Conservation (phyloP, 129 eudicot genomes). For the Erigeron canadensis region DNA sequence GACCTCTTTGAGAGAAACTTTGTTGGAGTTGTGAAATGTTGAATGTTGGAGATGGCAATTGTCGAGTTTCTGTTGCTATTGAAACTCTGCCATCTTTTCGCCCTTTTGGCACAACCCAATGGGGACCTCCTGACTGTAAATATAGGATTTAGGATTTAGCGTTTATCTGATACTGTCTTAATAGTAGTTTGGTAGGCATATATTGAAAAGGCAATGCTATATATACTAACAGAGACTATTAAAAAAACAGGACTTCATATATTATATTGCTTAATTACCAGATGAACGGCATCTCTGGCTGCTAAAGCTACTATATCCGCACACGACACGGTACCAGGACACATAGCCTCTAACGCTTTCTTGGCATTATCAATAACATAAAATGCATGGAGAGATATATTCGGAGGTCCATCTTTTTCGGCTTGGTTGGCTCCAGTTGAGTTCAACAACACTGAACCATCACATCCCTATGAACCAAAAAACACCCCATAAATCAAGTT, state of each 20-base stretch:
- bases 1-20: constrained; percentile 49
- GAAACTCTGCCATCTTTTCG: constrained; percentile 46
- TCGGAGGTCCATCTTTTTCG: constrained; percentile 52
- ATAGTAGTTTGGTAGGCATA: background rate
- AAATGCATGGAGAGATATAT: constrained; percentile 46
- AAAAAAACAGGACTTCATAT: background rate
- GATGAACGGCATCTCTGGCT: constrained; percentile 48
- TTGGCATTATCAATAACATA: constrained; percentile 43
- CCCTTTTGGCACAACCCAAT: constrained; percentile 46
- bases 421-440: constrained; percentile 34
- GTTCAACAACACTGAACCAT: constrained; percentile 49
- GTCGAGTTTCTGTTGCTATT: constrained; percentile 36
- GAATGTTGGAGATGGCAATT: constrained; percentile 37
- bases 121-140: constrained; percentile 47
- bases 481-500: constrained; percentile 6
- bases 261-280: constrained; percentile 32
- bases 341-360: constrained; percentile 37
- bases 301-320: constrained; percentile 49
- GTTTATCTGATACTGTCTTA: no score
- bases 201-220: background rate
- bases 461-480: constrained; percentile 42
- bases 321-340: constrained; percentile 46
- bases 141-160: constrained; percentile 10
- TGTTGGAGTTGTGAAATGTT: constrained; percentile 42
- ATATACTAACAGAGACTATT: background rate